phyloP scores from a whole-genome alignment of 73 alveolate genomes.

The Loxodes magnus region DNA sequence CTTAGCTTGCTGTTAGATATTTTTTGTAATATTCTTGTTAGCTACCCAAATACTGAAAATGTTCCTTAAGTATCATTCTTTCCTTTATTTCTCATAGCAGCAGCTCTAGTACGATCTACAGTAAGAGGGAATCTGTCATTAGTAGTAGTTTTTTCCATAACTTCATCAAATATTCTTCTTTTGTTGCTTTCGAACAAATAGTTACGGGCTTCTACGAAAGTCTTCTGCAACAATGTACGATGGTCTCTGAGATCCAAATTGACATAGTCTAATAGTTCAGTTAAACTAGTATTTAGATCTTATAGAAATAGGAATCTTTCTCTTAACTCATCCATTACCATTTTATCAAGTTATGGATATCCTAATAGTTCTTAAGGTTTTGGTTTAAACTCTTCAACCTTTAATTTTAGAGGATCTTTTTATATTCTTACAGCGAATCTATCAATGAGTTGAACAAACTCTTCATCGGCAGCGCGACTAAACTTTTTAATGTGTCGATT shows the following conservation, averaged over 20 bases:
- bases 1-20: background rate
- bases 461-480: slow-evolving; percentile 5
- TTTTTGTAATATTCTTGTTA: slow-evolving; percentile 9
- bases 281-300: background rate
- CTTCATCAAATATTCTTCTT: slow-evolving; percentile 1
- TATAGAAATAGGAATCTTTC: background rate
- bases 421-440: background rate
- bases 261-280: background rate
- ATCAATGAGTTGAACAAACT: slow-evolving; percentile 3
- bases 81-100: slow-evolving; percentile 34
- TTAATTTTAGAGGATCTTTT: slow-evolving; percentile 6
- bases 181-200: slow-evolving; percentile 3
- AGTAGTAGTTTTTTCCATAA: background rate
- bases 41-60: slow-evolving; percentile 47
- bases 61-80: slow-evolving; percentile 45
- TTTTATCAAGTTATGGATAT: slow-evolving; percentile 2
- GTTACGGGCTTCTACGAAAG: slow-evolving; percentile 7
- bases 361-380: slow-evolving; percentile 2
- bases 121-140: background rate
- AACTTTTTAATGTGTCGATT: background rate
- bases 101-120: slow-evolving; percentile 41
- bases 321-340: slow-evolving; percentile 1
- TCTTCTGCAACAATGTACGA: slow-evolving; percentile 1
- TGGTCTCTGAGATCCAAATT: slow-evolving; percentile 2
- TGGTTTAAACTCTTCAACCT: slow-evolving; percentile 6